Conservation (phyloP, 2,329 filamentous ascomycete species). For the Teratosphaeria gauchensis region DNA sequence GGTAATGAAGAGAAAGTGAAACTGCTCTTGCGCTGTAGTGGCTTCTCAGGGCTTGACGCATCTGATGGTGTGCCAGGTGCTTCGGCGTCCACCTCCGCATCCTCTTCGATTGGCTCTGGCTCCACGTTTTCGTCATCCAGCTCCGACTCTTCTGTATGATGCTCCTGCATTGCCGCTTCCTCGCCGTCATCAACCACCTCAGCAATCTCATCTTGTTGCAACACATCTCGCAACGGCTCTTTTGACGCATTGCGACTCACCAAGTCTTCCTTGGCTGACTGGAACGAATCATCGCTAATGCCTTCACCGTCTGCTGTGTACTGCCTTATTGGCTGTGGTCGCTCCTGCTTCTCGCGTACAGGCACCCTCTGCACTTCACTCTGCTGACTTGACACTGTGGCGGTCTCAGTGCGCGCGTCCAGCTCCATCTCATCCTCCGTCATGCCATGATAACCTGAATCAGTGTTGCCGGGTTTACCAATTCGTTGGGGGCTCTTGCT, state of each 20-base stretch:
- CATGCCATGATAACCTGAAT: conserved; percentile 66
- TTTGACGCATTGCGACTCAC: conserved; percentile 18
- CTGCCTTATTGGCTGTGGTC: conserved; percentile 20
- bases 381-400: conserved; percentile 9
- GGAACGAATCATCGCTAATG: conserved; percentile 36
- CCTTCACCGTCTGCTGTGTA: conserved; percentile 14
- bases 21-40: conserved; percentile 82
- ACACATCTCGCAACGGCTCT: conserved; percentile 6
- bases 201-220: conserved; percentile 8
- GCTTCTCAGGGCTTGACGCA: conserved; percentile 63
- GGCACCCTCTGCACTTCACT: conserved; percentile 11
- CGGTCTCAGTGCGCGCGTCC: conserved; percentile 14
- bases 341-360: conserved; percentile 16
- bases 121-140: conserved; percentile 23
- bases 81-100: conserved; percentile 34
- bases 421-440: conserved; percentile 44
- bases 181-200: conserved; percentile 14
- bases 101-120: conserved; percentile 26
- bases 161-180: conserved; percentile 13
- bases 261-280: conserved; percentile 38
- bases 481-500: conserved; percentile 25
- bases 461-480: conserved; percentile 33
- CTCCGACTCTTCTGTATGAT: conserved; percentile 3
- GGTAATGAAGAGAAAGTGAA: conserved; percentile 89
- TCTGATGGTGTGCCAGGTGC: conserved; percentile 50